Base-by-base conservation (phyloP, 495 filamentous ascomycete species). In the Rhizodiscina lignyota region DNA sequence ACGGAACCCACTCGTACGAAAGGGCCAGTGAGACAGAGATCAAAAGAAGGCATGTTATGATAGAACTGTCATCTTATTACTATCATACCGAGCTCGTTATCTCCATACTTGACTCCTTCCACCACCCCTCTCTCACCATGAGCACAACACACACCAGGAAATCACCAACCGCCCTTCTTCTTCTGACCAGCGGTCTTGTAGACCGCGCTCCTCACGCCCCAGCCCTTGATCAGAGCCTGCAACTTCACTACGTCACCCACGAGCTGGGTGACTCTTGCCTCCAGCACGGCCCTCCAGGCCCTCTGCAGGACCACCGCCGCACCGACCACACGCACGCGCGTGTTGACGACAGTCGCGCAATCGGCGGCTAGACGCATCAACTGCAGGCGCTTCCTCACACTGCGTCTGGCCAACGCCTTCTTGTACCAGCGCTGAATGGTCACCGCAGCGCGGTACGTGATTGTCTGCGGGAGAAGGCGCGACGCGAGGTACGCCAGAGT, bases 401-500 rank as follows among this genome's bases (percentile, higher is more conserved):
- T 31, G 3, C 32, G 32, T 2, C 49, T 43, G 0, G 40, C 21
- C 4, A 45, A 43, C 4, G 19, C 30, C 3, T 21, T 34, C 5
- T 58, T 52, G 44, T 52, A 66, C 3, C 40, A 44, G 15, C 58
- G 54, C 47, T 68, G 64, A 19, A 79, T 70, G 4, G 57, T 58
- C 5, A 48, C 42, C 5, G 68, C 70, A 10, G 74, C 74, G 48
- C 62, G 63, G 18, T 63, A 50, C 22, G 53, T 47, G 20, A 55
- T 58, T 4, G 66, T 64, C 18, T 66, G 58, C 1, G 63, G 59
- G 11, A 79, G 62, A 3, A 80, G 50, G 23, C 74, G 62, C 3
- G 71, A 77, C 30, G 69, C 73, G 5, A 80, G 64, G 50, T 76
- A 77, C 6, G 70, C 61, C 24, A 79, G 61, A 10, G 59, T 59